Evolutionary conservation across 2,329 filamentous ascomycete genomes (phyloP).

Genomic region (Anthostomella pinea): DNA sequence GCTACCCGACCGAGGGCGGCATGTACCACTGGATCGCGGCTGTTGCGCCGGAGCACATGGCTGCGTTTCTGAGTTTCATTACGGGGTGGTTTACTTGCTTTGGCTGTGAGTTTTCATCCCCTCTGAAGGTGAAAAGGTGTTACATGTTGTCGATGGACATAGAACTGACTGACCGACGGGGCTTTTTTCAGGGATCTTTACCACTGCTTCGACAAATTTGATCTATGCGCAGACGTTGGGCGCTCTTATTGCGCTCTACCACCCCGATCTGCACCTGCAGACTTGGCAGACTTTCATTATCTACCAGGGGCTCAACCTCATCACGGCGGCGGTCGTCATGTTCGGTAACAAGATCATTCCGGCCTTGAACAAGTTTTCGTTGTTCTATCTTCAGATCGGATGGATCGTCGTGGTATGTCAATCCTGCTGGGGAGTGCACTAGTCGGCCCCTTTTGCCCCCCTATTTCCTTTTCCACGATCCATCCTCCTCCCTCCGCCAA

Average conservation of each 20-base stretch:
- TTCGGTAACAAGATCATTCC: not conserved
- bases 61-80: not conserved
- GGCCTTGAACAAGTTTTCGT: not conserved
- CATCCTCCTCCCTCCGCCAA: too few species aligned
- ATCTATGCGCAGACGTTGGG: not conserved
- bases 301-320: not conserved
- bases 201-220: not conserved
- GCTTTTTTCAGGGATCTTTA: too few species aligned
- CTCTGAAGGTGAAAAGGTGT: not conserved
- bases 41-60: not conserved
- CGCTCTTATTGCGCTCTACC: not conserved
- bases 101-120: not conserved
- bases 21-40: conserved; percentile 1
- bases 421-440: too few species aligned
- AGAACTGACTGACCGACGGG: too few species aligned
- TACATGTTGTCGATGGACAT: too few species aligned
- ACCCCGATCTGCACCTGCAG: not conserved
- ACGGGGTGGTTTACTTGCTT: not conserved
- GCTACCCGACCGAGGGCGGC: not conserved
- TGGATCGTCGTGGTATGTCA: conserved; percentile 1
- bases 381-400: not conserved
- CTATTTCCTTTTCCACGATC: too few species aligned
- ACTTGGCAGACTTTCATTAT: conserved; percentile 1
- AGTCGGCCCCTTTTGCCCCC: too few species aligned
- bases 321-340: not conserved